These are phyloP conservation scores for Carex kokanica DNA, from an alignment of 176 grass and related monocot genomes.

Conservation along the genomic window DNA sequence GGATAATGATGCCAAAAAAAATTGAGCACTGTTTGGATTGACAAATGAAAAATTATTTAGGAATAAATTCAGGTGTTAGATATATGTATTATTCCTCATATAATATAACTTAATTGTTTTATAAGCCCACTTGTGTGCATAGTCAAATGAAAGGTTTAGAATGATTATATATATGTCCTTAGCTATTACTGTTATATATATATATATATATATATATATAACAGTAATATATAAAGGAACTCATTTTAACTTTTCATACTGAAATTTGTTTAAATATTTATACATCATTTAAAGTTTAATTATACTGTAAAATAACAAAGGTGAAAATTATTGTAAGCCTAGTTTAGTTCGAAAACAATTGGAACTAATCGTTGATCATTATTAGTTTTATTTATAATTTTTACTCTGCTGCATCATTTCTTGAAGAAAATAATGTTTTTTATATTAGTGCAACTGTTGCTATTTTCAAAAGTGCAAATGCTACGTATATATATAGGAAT, in stretches of 20 bases:
- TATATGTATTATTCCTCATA: background rate
- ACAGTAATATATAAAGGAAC: too few relatives aligned
- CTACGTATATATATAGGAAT: too few relatives aligned
- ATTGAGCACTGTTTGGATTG: background rate
- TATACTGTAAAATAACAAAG: background rate
- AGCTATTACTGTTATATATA: too few relatives aligned
- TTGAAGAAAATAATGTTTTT: background rate
- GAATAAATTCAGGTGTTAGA: background rate
- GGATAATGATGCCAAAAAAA: background rate
- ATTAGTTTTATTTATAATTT: background rate
- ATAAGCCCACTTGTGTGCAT: background rate
- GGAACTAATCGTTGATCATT: background rate
- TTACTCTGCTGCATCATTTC: background rate
- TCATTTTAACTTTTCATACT: background rate
- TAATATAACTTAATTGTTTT: background rate
- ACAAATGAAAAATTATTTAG: background rate
- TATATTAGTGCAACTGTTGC: background rate
- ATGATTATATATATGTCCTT: background rate
- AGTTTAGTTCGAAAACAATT: background rate
- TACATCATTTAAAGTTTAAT: background rate
- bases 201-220: too few relatives aligned
- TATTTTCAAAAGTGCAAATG: background rate
- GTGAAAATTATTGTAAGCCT: background rate
- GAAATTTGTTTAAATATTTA: background rate
- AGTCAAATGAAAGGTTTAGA: background rate